Conservation (phyloP, 108 stramenopile species). For the Chaetoceros tenuissimus region DNA sequence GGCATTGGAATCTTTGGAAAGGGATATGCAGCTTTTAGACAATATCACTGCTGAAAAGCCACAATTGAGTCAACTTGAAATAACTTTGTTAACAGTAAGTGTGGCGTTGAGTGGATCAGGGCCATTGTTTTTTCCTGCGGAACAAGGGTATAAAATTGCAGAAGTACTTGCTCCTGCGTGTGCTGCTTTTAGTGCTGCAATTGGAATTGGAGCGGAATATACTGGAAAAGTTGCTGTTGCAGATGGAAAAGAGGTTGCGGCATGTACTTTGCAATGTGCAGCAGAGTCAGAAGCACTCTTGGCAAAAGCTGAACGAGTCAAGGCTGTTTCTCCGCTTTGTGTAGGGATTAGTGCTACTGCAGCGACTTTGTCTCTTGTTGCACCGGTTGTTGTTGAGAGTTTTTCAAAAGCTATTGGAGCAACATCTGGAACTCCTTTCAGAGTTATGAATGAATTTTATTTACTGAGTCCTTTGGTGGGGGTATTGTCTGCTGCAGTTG, state of each 20-base stretch:
- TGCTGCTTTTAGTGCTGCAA: conserved; percentile 50
- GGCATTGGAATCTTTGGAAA: background rate
- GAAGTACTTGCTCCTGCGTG: conserved; percentile 62
- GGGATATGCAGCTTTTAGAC: conserved; percentile 59
- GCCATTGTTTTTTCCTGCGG: conserved; percentile 55
- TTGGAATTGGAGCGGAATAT: conserved; percentile 86
- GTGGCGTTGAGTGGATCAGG: conserved; percentile 50
- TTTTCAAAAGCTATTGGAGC: conserved; percentile 18
- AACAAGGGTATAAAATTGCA: conserved; percentile 42
- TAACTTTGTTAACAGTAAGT: conserved; percentile 40
- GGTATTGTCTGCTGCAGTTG: conserved; percentile 62
- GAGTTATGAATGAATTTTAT: conserved; percentile 58
- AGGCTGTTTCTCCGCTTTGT: conserved; percentile 84
- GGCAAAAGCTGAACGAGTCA: conserved; percentile 79
- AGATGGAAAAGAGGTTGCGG: conserved; percentile 85
- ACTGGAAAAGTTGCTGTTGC: conserved; percentile 82
- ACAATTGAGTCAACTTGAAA: conserved; percentile 53
- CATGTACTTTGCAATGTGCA: conserved; percentile 78
- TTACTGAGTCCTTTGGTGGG: conserved; percentile 63
- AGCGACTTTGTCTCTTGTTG: conserved; percentile 61
- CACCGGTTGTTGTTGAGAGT: conserved; percentile 56
- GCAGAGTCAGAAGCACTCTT: conserved; percentile 83
- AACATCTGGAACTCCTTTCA: conserved; percentile 12
- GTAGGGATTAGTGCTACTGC: conserved; percentile 80
- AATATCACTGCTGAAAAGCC: conserved; percentile 46